These are phyloP conservation scores for Sclerotinia trifoliorum DNA, from an alignment of 2,329 filamentous ascomycete species.

Conservation along the genomic window DNA sequence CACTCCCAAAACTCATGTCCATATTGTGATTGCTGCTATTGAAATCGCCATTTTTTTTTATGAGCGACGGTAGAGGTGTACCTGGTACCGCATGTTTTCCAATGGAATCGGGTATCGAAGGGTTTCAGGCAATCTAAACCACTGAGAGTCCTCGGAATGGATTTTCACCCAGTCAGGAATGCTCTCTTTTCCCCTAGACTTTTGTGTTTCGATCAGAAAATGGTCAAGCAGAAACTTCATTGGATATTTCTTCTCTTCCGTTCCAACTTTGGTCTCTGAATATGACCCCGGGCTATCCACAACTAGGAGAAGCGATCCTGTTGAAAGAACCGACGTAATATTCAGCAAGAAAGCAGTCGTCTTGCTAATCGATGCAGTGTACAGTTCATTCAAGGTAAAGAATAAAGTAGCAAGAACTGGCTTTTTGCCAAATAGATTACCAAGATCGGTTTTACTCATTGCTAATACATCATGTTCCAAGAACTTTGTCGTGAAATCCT, in stretches of 20 bases:
- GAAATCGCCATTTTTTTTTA: constrained; percentile 24
- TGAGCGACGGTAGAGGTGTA: constrained; percentile 70
- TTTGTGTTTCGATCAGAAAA: constrained; percentile 57
- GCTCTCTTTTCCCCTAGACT: constrained; percentile 40
- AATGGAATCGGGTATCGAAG: constrained; percentile 79
- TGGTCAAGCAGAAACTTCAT: constrained; percentile 94
- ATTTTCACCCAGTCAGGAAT: constrained; percentile 68
- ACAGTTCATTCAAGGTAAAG: constrained; percentile 96
- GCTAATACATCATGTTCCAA: constrained; percentile 51
- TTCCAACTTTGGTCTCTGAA: constrained; percentile 71
- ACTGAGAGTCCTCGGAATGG: constrained; percentile 72
- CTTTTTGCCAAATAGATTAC: constrained; percentile 34
- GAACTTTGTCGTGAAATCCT: constrained; percentile 46
- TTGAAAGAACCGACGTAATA: constrained; percentile 57
- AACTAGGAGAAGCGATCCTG: constrained; percentile 71
- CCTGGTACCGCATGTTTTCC: constrained; percentile 94
- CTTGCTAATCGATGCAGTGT: constrained; percentile 68
- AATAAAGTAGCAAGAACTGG: constrained; percentile 72
- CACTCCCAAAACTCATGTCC: neutral
- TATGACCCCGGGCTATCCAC: constrained; percentile 94
- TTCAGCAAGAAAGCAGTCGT: constrained; percentile 74
- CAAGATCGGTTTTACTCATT: constrained; percentile 42
- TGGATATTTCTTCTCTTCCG: constrained; percentile 67
- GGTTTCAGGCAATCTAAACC: constrained; percentile 72
- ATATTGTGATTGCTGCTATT: constrained; percentile 3